phyloP scores from a whole-genome alignment of 768 basidiomycete genomes.

The Suillus americanus region DNA sequence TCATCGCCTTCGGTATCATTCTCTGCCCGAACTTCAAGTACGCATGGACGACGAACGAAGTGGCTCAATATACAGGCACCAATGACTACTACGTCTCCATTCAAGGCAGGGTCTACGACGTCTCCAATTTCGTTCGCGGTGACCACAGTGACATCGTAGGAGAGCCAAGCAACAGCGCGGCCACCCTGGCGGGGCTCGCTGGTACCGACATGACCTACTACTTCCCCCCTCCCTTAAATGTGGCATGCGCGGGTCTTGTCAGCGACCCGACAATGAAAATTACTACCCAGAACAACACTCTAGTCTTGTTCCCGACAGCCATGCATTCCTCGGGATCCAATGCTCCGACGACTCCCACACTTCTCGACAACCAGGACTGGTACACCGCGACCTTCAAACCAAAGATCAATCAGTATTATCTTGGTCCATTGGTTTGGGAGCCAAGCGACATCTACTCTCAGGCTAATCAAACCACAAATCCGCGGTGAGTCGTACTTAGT shows the following conservation, averaged over 20 bases:
- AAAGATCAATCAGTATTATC: constrained; percentile 53
- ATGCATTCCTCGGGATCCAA: constrained; percentile 57
- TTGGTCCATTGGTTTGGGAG: constrained; percentile 59
- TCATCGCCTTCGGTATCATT: constrained; percentile 59
- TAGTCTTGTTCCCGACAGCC: constrained; percentile 40
- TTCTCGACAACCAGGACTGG: constrained; percentile 45
- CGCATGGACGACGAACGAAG: constrained; percentile 53
- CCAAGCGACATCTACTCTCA: constrained; percentile 35
- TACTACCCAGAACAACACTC: constrained; percentile 46
- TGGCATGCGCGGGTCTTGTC: constrained; percentile 63
- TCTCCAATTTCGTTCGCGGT: constrained; percentile 56
- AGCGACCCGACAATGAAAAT: constrained; percentile 41
- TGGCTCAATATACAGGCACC: constrained; percentile 47
- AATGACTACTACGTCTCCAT: constrained; percentile 65
- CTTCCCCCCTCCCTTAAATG: constrained; percentile 58
- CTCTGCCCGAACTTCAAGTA: constrained; percentile 64
- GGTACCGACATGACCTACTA: constrained; percentile 64
- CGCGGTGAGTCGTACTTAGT: constrained; percentile 24
- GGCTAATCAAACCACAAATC: constrained; percentile 36
- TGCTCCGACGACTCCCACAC: constrained; percentile 36
- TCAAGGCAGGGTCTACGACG: constrained; percentile 60
- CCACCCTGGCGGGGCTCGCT: constrained; percentile 51
- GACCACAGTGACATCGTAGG: constrained; percentile 64
- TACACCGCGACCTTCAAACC: constrained; percentile 57
- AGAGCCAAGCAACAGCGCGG: constrained; percentile 47